These are phyloP conservation scores for Carex littledalei DNA, from an alignment of 176 grass and related monocot genomes.

Conservation along the genomic window DNA sequence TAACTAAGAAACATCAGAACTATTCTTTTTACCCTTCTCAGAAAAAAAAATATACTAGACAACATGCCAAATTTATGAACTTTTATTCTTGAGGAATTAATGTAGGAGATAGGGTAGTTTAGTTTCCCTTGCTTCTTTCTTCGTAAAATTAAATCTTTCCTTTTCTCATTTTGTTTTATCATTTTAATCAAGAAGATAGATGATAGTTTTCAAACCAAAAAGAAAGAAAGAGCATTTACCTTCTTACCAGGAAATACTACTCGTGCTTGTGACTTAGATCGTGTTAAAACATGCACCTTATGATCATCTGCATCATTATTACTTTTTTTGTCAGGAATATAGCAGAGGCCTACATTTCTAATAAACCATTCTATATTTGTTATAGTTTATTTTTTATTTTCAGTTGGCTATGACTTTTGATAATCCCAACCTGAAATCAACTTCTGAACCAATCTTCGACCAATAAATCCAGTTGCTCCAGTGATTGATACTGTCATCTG, in stretches of 20 bases:
- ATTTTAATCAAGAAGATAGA: background rate
- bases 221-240: slow-evolving; percentile 31
- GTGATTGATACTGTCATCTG: slow-evolving; percentile 78
- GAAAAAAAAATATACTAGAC: background rate
- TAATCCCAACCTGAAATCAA: slow-evolving; percentile 48
- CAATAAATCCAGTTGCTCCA: slow-evolving; percentile 89
- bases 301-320: slow-evolving; percentile 47
- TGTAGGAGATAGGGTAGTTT: background rate
- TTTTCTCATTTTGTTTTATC: background rate
- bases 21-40: background rate
- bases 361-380: background rate
- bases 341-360: background rate
- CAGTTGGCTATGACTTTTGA: background rate
- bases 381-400: background rate
- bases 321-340: background rate
- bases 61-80: background rate
- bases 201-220: background rate
- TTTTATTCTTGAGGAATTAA: background rate
- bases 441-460: slow-evolving; percentile 72
- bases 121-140: background rate
- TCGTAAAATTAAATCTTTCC: background rate
- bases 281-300: slow-evolving; percentile 74
- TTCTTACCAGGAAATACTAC: slow-evolving; percentile 84
- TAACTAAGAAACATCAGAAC: background rate
- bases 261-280: slow-evolving; percentile 49